Base-by-base conservation (phyloP, 2,329 filamentous ascomycete genomes). In the Reticulascus tulasneorum region DNA sequence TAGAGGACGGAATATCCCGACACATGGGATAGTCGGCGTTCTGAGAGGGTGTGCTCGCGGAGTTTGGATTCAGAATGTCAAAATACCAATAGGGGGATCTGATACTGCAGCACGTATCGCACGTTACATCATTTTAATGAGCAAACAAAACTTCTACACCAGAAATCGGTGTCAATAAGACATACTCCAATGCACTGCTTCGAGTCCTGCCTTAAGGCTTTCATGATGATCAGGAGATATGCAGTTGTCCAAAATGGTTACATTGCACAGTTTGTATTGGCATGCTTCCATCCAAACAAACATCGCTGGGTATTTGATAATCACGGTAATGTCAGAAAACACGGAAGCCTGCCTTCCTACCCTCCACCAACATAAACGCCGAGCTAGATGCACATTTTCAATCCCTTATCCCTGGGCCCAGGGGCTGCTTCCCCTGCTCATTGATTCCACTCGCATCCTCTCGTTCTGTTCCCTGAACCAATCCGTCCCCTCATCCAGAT, bases 381-480 rank as follows among this genome's bases (percentile, higher is more conserved):
- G 12, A 27, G 25, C 7, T 16, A 7, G 12, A 27, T 7, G n/a
- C 25, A 16, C 7, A n/a, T 16, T 12, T n/a, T 27, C 8, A 27
- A 27, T 13, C 25, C n/a, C n/a, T n/a, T n/a, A n/a, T 23, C 24
- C 29, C 33, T 58, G 54, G 23, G 55, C 55, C 55, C 59, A 60
- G 9, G 60, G 57, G 23, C 61, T 58, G 19, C 54, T 55, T 6
- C 43, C 54, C 38, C 58, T 54, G 33, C 56, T 64, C 24, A 44
- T 38, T 37, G 64, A 60, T 42, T 58, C 60, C 39, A 55, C 62
- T 35, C 62, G 60, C 42, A 73, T 42, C 25, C 56, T 58, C 35
- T 64, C 60, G 23, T 63, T 69, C 49, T 73, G 67, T 34, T 62
- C 59, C 35, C 53, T 56, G 48, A 66, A 70, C 69, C 69, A 73